phyloP scores from a whole-genome alignment of 108 stramenopile species.

The Cyclotella baltica region DNA sequence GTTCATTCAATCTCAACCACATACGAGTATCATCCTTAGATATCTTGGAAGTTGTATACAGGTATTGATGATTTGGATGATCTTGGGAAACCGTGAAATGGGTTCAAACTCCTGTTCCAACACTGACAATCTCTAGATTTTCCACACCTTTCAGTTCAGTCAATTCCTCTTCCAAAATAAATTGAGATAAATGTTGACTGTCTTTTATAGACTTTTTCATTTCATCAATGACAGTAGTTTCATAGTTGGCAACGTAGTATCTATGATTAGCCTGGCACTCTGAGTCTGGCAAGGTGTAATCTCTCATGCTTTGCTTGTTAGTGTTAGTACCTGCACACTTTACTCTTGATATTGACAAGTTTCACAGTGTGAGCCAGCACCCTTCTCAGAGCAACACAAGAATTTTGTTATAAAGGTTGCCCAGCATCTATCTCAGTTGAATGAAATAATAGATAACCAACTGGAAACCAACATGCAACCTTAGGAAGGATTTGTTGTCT shows the following conservation, averaged over 20 bases:
- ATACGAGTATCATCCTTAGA: neutral
- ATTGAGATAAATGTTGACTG: neutral
- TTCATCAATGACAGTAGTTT: too few species aligned
- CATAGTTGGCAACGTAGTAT: neutral
- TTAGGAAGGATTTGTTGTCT: too few species aligned
- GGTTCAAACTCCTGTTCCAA: neutral
- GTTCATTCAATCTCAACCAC: neutral
- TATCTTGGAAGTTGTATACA: neutral
- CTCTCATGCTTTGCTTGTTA: neutral
- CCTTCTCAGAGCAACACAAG: neutral
- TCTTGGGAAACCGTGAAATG: neutral
- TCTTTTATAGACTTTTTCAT: constrained; percentile 5
- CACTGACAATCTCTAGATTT: neutral
- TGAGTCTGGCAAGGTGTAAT: constrained; percentile 7
- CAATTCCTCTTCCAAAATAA: neutral
- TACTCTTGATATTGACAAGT: neutral
- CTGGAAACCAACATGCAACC: neutral
- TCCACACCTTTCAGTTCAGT: neutral
- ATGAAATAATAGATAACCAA: neutral
- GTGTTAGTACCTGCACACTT: neutral
- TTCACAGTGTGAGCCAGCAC: constrained; percentile 16
- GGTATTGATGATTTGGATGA: neutral
- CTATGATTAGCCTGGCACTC: neutral
- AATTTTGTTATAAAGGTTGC: neutral
- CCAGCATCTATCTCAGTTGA: neutral